A percentile compares a stretch with the other conserved stretches of the same genome.
phyloP scores from a whole-genome alignment of 2,329 filamentous ascomycete genomes.

The Fusarium sp. region DNA sequence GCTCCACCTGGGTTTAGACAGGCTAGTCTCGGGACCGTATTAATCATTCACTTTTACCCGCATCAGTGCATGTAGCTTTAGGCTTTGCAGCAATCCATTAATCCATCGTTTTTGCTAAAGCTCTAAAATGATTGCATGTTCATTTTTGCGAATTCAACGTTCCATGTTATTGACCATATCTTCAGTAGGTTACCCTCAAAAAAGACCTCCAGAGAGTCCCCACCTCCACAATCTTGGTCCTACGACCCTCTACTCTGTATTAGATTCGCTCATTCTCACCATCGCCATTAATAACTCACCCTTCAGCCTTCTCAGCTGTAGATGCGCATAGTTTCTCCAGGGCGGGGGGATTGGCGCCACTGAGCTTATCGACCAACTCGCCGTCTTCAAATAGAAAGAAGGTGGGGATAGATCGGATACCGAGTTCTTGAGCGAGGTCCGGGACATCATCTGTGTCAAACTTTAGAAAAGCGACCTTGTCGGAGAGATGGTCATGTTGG shows the following conservation, averaged over 20 bases:
- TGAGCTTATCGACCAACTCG: fast-evolving
- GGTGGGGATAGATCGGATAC: neutral
- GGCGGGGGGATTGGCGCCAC: neutral
- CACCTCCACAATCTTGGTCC: neutral
- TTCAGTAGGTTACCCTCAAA: too few species aligned
- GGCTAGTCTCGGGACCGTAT: too few species aligned
- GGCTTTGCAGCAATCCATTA: too few species aligned
- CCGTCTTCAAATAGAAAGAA: neutral
- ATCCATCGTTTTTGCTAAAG: too few species aligned
- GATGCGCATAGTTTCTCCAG: neutral
- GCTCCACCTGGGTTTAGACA: too few species aligned
- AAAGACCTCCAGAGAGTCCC: too few species aligned
- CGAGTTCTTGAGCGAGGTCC: neutral
- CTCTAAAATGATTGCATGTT: too few species aligned
- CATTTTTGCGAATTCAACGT: too few species aligned
- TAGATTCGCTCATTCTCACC: neutral
- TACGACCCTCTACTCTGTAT: neutral
- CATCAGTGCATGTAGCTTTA: too few species aligned
- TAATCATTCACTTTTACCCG: too few species aligned
- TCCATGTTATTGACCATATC: too few species aligned
- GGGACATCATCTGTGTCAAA: neutral
- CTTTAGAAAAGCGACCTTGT: neutral
- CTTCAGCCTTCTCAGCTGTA: too few species aligned
- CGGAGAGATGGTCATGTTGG: fast-evolving
- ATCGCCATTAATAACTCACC: neutral